Conservation (phyloP, 805 yeast genomes). For the Metahyphopichia silvanorum region DNA sequence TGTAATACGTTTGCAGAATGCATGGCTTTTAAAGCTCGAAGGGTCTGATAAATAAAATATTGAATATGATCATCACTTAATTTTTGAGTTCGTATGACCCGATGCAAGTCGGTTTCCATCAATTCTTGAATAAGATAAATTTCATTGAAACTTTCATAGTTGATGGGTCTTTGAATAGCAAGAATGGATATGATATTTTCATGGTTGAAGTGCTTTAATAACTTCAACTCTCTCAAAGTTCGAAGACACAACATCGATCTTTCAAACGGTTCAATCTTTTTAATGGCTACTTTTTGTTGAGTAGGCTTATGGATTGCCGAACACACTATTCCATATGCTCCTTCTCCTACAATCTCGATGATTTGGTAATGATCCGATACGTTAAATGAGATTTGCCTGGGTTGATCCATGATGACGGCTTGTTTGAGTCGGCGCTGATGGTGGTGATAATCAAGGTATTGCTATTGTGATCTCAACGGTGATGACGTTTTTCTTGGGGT, state of each 20-base stretch:
- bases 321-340: conserved; percentile 94
- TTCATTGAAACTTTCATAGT: conserved; percentile 74
- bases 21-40: conserved; percentile 84
- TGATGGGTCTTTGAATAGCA: conserved; percentile 83
- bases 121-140: conserved; percentile 85
- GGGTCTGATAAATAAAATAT: conserved; percentile 86
- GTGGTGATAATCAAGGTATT: background rate
- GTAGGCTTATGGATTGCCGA: conserved; percentile 85
- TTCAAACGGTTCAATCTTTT: conserved; percentile 90
- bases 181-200: conserved; percentile 88
- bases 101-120: conserved; percentile 84
- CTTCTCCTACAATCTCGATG: conserved; percentile 85
- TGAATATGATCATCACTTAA: conserved; percentile 92
- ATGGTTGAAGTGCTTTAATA: conserved; percentile 86
- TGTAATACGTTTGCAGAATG: conserved; percentile 95
- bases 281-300: conserved; percentile 88
- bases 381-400: conserved; percentile 57
- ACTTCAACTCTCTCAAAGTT: conserved; percentile 84
- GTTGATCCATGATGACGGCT: conserved; percentile 2
- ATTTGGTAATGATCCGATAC: conserved; percentile 86
- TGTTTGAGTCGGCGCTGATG: background rate
- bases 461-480: no score
- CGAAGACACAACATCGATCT: conserved; percentile 85
- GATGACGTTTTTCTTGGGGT: no score
- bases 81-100: conserved; percentile 77